Evolutionary conservation across 2,329 filamentous ascomycete species (phyloP).

Genomic region (Sporothrix humicola): DNA sequence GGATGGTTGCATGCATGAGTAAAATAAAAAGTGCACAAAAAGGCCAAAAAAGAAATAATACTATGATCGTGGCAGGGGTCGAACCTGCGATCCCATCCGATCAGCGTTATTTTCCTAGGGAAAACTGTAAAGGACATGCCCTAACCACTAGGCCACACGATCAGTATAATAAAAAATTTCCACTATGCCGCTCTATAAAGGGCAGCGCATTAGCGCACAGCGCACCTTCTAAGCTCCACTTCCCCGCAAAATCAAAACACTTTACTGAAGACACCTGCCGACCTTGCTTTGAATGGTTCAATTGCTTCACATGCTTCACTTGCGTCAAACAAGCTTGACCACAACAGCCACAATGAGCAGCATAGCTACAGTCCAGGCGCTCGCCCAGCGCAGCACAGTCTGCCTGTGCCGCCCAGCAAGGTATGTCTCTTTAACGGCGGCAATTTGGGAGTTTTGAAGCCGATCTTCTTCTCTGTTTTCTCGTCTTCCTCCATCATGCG

Average conservation of each 20-base stretch:
- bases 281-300: not conserved
- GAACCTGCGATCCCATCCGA: constrained; percentile 43
- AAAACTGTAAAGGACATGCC: constrained; percentile 41
- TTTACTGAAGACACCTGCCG: not conserved
- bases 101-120: constrained; percentile 26
- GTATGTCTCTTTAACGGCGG: not conserved
- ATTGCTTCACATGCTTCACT: not conserved
- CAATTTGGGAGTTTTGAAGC: too few relatives aligned
- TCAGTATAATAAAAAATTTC: constrained; percentile 30
- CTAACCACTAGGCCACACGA: constrained; percentile 42
- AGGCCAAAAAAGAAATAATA: not conserved
- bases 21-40: too few relatives aligned
- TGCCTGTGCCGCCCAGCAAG: constrained; percentile 29
- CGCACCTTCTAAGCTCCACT: not conserved
- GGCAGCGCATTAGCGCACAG: not conserved
- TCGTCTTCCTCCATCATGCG: too few relatives aligned
- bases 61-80: constrained; percentile 42
- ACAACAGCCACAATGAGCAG: constrained; percentile 33
- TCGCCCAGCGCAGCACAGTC: constrained; percentile 32
- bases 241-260: constrained; percentile 14
- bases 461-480: too few relatives aligned
- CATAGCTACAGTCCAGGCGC: constrained; percentile 27
- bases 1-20: too few relatives aligned
- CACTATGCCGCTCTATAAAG: constrained; percentile 25
- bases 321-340: not conserved